Evolutionary conservation across 441 rosid genomes (phyloP), one percentile per base, ranked within the genome.

Genomic region (Adansonia grandidieri): DNA sequence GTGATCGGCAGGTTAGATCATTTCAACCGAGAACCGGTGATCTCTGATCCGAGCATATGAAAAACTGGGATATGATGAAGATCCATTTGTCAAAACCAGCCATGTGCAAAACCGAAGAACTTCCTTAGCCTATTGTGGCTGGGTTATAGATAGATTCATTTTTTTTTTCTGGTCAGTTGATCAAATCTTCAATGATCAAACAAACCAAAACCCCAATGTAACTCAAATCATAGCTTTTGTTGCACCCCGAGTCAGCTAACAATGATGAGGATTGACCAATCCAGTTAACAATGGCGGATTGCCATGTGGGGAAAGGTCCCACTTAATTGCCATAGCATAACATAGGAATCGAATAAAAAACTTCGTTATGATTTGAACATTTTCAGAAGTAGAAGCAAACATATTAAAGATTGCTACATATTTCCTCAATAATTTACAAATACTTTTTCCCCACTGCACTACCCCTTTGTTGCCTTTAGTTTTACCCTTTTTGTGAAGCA

Each of bases 261-360:
- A 85, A 85, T 87, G 84, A 87, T 85, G 89, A 78, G 71, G 83
- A 74, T 80, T 62, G 65, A 57, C 40, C 28, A 77, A n/a, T 82
- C 80, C 82, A 75, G 85, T 84, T 81, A 79, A 84, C 74, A 80
- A 61, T 40, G 75, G 83, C 58, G 84, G 86, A 77, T 71, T 63
- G 71, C 60, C 92, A 89, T 89, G 90, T 89, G 89, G 76, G 77
- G 75, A 70, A 78, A 82, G 88, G 87, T 68, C 88, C 92, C 85
- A 82, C 81, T 40, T 17, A 4, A 66, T 56, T 56, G 44, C 57
- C 50, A 9, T 63, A 19, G 15, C 80, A 78, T 60, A 74, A 32
- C 73, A 78, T 50, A 9, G 81, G 71, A 80, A 84, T 81, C 42
- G 28, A 37, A 58, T 63, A 62, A 73, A 80, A 65, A 82, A 57